A percentile compares a stretch with the other conserved stretches of the same genome.
phyloP scores from a whole-genome alignment of 2,329 filamentous ascomycete species.

The Aschersonia sp. region DNA sequence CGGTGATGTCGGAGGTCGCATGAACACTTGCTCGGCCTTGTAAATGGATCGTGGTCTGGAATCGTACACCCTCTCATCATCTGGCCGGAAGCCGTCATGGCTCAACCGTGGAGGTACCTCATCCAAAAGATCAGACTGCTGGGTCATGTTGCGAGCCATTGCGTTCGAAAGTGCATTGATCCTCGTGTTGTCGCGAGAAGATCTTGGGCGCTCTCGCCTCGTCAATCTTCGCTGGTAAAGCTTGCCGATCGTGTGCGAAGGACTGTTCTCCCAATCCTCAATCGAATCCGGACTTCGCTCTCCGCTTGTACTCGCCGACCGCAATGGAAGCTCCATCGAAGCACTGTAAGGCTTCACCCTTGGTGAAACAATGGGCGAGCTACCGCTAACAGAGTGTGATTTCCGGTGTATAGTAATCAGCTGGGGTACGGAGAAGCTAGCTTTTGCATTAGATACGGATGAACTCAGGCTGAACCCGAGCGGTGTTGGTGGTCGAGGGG shows the following conservation, averaged over 20 bases:
- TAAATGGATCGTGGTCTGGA: slow-evolving; percentile 4
- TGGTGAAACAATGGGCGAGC: slow-evolving; percentile 1
- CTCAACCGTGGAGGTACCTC: slow-evolving; percentile 4
- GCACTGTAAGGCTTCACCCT: slow-evolving; percentile 5
- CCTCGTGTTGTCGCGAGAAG: neutral
- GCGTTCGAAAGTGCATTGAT: neutral
- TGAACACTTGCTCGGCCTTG: slow-evolving; percentile 11
- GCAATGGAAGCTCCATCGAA: slow-evolving; percentile 8
- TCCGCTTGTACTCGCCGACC: neutral
- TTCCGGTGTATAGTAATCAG: slow-evolving; percentile 7
- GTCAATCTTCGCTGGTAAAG: neutral
- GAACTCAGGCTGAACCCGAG: slow-evolving; percentile 6
- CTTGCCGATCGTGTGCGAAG: neutral
- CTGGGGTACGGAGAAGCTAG: neutral
- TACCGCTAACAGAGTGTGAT: slow-evolving; percentile 10
- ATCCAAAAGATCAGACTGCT: neutral
- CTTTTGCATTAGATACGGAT: neutral
- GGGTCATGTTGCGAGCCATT: neutral
- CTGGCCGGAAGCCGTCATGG: slow-evolving; percentile 1
- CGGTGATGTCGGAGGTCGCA: slow-evolving; percentile 17
- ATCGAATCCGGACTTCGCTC: neutral
- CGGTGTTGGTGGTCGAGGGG: slow-evolving; percentile 17
- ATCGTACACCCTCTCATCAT: slow-evolving; percentile 5
- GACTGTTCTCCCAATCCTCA: neutral
- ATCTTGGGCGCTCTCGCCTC: neutral